Percentiles rank a stretch among this genome's conserved stretches.
These are phyloP conservation scores for Apiospora hydei DNA, from an alignment of 2,329 filamentous ascomycete species.

Conservation along the genomic window DNA sequence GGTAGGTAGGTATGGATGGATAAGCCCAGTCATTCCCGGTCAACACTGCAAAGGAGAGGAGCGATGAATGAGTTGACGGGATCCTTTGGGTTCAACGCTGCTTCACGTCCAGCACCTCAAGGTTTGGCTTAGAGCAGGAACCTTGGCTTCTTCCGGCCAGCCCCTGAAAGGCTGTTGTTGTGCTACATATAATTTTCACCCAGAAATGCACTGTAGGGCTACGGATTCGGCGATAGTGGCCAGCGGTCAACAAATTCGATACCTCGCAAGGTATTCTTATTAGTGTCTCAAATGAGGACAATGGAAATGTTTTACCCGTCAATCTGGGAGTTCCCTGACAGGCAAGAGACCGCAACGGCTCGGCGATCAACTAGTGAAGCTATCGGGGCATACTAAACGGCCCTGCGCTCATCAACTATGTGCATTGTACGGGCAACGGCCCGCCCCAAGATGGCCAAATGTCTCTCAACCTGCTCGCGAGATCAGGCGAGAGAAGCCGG, in stretches of 20 bases:
- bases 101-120: constrained; percentile 1
- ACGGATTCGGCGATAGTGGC: not conserved
- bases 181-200: constrained; percentile 2
- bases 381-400: constrained; percentile 16
- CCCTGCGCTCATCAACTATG: constrained; percentile 9
- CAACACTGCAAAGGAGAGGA: constrained; percentile 12
- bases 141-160: not conserved
- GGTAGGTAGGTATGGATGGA: constrained; percentile 4
- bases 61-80: constrained; percentile 12
- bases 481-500: not conserved
- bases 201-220: not conserved
- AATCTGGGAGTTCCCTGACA: constrained; percentile 3
- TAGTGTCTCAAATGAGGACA: constrained; percentile 12
- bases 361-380: constrained; percentile 16
- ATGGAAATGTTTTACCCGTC: constrained; percentile 9
- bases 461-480: constrained; percentile 9
- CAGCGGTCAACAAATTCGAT: not conserved
- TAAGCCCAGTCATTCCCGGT: constrained; percentile 1
- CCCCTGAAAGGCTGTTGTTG: constrained; percentile 6
- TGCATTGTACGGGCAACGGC: constrained; percentile 18
- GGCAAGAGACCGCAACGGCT: constrained; percentile 7
- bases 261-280: not conserved
- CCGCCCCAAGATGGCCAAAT: constrained; percentile 1
- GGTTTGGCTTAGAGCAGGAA: constrained; percentile 11
- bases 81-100: constrained; percentile 19